Percentiles rank a stretch among this genome's conserved stretches.
phyloP scores from a whole-genome alignment of 108 stramenopile genomes.

The Skeletonema potamos region DNA sequence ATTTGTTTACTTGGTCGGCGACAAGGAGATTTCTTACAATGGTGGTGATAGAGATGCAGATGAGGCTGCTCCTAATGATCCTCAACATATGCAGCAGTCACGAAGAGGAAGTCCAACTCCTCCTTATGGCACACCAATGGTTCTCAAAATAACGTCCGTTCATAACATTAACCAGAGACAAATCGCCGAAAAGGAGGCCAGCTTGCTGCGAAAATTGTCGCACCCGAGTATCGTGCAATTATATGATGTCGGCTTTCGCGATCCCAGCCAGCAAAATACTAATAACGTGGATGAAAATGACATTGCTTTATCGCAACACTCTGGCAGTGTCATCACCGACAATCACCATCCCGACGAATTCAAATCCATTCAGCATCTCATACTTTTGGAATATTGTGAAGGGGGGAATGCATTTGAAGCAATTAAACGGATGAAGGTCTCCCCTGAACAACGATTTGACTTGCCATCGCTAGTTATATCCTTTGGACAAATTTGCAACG shows the following conservation, averaged over 20 bases:
- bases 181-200: conserved; percentile 90
- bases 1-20: conserved; percentile 88
- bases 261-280: neutral
- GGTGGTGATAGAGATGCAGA: conserved; percentile 30
- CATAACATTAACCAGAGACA: conserved; percentile 66
- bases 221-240: conserved; percentile 78
- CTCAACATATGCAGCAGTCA: conserved; percentile 12
- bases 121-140: conserved; percentile 44
- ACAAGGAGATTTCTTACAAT: conserved; percentile 28
- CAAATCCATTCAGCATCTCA: conserved; percentile 68
- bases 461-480: conserved; percentile 78
- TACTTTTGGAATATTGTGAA: conserved; percentile 93
- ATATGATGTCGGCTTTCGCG: conserved; percentile 60
- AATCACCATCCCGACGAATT: conserved; percentile 6
- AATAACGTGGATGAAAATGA: neutral
- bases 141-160: conserved; percentile 84
- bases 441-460: conserved; percentile 54
- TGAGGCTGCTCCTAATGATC: conserved; percentile 20
- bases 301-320: neutral
- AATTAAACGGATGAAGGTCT: conserved; percentile 60
- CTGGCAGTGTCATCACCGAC: neutral
- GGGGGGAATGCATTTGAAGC: conserved; percentile 88
- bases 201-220: conserved; percentile 56
- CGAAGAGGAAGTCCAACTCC: conserved; percentile 11
- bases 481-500: conserved; percentile 86